Evolutionary conservation across 192 early-diverging fungal species (phyloP).

Genomic region (Gamsiella multidivaricata): DNA sequence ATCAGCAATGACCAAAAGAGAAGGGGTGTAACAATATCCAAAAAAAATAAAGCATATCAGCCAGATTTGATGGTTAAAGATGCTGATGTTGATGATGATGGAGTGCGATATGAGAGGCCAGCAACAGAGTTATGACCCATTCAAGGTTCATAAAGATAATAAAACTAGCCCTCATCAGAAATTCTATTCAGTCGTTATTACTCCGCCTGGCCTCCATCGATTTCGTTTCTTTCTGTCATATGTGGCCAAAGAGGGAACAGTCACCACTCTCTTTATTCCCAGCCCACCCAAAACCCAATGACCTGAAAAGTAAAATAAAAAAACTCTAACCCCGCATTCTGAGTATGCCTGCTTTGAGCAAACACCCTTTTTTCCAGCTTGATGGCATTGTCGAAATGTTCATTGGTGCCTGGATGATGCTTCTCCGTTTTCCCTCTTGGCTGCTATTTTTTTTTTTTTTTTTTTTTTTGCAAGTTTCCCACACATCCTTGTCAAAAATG

Average conservation of each 20-base stretch:
- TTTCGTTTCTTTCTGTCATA: too few relatives aligned
- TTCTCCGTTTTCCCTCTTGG: neutral
- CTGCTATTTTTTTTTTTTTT: conserved; percentile 5
- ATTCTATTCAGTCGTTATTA: too few relatives aligned
- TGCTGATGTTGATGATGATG: too few relatives aligned
- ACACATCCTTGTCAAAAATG: neutral
- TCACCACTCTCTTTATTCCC: neutral
- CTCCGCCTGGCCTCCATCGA: too few relatives aligned
- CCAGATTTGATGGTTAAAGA: too few relatives aligned
- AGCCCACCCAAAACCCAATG: neutral
- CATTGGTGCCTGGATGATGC: too few relatives aligned
- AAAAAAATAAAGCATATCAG: neutral
- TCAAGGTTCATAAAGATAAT: too few relatives aligned
- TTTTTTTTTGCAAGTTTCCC: neutral
- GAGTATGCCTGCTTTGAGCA: conserved; percentile 18
- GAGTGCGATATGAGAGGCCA: neutral
- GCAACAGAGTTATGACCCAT: too few relatives aligned
- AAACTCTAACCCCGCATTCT: conserved; percentile 55
- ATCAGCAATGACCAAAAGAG: neutral
- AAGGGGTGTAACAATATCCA: neutral
- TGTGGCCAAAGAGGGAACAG: too few relatives aligned
- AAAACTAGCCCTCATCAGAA: too few relatives aligned
- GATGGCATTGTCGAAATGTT: too few relatives aligned
- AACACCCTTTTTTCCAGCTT: neutral
- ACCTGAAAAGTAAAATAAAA: neutral